phyloP scores from a whole-genome alignment of 345 rosid species.

The Dipteronia dyeriana region DNA sequence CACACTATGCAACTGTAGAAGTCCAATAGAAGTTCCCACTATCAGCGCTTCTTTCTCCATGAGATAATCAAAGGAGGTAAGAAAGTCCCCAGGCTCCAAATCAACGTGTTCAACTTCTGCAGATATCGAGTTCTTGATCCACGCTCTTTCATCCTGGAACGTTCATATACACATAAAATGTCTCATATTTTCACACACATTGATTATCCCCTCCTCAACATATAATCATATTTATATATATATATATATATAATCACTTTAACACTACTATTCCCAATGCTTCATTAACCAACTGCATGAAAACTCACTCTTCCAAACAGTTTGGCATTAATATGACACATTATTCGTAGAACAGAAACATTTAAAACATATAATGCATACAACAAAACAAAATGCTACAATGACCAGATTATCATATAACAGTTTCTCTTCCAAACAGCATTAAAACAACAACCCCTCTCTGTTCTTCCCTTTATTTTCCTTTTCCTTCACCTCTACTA shows the following conservation, averaged over 20 bases:
- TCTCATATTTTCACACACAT: not conserved
- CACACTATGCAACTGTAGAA: constrained; percentile 57
- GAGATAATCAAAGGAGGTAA: constrained; percentile 80
- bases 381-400: not conserved
- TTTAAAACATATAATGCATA: not conserved
- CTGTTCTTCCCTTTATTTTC: not conserved
- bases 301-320: not conserved
- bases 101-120: constrained; percentile 52
- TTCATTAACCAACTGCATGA: not conserved
- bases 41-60: constrained; percentile 92
- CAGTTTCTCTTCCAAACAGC: not conserved
- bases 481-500: not conserved
- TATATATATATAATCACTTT: not conserved
- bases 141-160: constrained; percentile 52
- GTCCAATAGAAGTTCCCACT: constrained; percentile 74
- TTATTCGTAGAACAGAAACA: not conserved
- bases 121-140: constrained; percentile 34
- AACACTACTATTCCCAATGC: not conserved
- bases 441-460: not conserved
- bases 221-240: no score
- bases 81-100: constrained; percentile 64
- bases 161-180: constrained; percentile 2
- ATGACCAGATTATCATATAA: not conserved
- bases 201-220: not conserved
- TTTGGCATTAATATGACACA: not conserved